Evolutionary conservation across 2,329 filamentous ascomycete genomes (phyloP), one percentile per base, ranked within the genome.

Genomic region (Aspergillus japonicus): DNA sequence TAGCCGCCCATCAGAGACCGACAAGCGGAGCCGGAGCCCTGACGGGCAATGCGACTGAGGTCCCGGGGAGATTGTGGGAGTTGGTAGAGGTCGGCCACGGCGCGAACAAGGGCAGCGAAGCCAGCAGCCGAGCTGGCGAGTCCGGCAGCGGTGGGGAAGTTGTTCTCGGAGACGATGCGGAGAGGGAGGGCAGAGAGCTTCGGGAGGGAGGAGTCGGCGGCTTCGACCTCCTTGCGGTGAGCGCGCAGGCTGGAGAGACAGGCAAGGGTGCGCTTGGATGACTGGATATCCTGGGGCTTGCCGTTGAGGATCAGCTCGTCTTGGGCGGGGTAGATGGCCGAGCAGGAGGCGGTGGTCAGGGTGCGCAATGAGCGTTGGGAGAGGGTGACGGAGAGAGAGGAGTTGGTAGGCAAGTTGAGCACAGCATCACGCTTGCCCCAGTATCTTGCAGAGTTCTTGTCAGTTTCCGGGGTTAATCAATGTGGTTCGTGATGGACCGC

Each of bases 321-420:
- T 70, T 81, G 80, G 56, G 82, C 76, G 64, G 82, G 75, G 82
- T 89, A 97, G 62, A 83, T 77, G 62, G 87, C 77, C 56, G 92
- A 95, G 84, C 92, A 96, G 49, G 93, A 92, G 64, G 95, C 95
- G 56, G 96, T 98, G 51, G 95, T 99, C 76, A 97, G 89, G 59
- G 95, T 97, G 74, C 93, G 92, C 64, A 99, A 87, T 73, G 97
- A 94, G 76, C 86, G 84, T 80, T 99, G 95, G 54, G 92, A 95
- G 70, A 99, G 90, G 58, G 95, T 99, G 60, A 99, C 94, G 64
- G 92, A 96, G 73, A 99, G 88, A 66, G 95, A 99, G 66, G 92
- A 96, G 83, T 99, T 99, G 74, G 95, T 98, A 39, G 95, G 95
- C 58, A 98, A 89, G 79, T 99, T 99, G 70, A 98, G 87, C 75